Conservation (phyloP, 345 rosid genomes). For the Eucalyptus pauciflora region DNA sequence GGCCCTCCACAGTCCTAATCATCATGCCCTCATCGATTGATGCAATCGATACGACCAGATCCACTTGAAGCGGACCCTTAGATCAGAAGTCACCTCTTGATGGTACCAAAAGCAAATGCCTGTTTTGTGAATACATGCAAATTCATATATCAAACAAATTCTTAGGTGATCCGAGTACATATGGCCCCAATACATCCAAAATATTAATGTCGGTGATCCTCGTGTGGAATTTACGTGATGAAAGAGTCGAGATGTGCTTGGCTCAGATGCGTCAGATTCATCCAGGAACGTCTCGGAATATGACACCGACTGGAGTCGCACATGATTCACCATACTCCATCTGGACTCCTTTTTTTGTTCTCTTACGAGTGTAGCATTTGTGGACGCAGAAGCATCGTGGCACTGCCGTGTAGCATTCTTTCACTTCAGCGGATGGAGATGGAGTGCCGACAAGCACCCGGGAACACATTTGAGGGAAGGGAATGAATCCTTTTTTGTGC, state of each 20-base stretch:
- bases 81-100: not conserved
- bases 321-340: not conserved
- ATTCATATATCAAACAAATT: not conserved
- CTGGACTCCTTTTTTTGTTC: not conserved
- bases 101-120: not conserved
- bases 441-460: not conserved
- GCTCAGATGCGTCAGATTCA: not conserved
- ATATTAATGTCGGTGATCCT: not conserved
- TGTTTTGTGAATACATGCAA: not conserved
- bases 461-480: not conserved
- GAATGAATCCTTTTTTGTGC: not conserved
- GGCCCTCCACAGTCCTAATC: not conserved
- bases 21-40: not conserved
- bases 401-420: not conserved
- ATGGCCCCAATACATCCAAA: not conserved
- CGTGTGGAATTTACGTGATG: not conserved
- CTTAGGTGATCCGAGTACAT: not conserved
- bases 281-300: not conserved
- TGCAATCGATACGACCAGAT: not conserved
- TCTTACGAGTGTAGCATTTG: not conserved
- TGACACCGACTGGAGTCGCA: not conserved
- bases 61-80: not conserved
- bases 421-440: not conserved
- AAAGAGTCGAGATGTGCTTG: not conserved
- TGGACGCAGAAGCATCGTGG: not conserved